phyloP scores from a whole-genome alignment of 2,329 filamentous ascomycete species.

The Ceratocystis colombiana region DNA sequence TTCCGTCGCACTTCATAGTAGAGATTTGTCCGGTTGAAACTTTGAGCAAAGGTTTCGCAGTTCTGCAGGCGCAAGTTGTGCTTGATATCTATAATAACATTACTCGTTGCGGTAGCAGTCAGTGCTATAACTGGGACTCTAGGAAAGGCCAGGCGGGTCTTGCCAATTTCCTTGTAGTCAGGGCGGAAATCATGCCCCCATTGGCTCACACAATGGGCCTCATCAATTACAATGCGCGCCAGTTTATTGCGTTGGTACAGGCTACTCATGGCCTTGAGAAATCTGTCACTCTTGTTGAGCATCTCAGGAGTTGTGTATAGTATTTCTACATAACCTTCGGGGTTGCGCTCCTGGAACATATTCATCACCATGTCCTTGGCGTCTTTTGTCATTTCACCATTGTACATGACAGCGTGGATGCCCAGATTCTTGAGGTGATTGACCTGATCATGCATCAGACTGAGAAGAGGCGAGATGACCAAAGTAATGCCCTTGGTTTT shows the following conservation, averaged over 20 bases:
- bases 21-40: constrained; percentile 93
- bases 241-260: constrained; percentile 64
- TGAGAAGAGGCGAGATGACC: constrained; percentile 88
- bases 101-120: constrained; percentile 87
- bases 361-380: constrained; percentile 58
- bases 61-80: constrained; percentile 75
- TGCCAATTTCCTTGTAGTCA: constrained; percentile 81
- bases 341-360: constrained; percentile 50
- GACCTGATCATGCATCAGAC: constrained; percentile 96
- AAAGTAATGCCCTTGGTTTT: constrained; percentile 79
- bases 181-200: constrained; percentile 98
- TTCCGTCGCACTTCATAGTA: constrained; percentile 77
- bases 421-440: constrained; percentile 63
- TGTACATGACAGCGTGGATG: constrained; percentile 73
- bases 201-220: constrained; percentile 98
- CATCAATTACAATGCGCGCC: constrained; percentile 89
- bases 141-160: constrained; percentile 60
- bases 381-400: constrained; percentile 57
- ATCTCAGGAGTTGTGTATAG: constrained; percentile 97
- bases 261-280: constrained; percentile 54
- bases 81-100: constrained; percentile 84
- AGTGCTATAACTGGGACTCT: constrained; percentile 85
- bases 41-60: constrained; percentile 76
- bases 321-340: constrained; percentile 70
- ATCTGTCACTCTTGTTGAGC: constrained; percentile 68